A percentile compares a stretch with the other conserved stretches of the same genome.
Evolutionary conservation across 2,329 filamentous ascomycete species (phyloP).

Genomic region (Talaromyces rugulosus): DNA sequence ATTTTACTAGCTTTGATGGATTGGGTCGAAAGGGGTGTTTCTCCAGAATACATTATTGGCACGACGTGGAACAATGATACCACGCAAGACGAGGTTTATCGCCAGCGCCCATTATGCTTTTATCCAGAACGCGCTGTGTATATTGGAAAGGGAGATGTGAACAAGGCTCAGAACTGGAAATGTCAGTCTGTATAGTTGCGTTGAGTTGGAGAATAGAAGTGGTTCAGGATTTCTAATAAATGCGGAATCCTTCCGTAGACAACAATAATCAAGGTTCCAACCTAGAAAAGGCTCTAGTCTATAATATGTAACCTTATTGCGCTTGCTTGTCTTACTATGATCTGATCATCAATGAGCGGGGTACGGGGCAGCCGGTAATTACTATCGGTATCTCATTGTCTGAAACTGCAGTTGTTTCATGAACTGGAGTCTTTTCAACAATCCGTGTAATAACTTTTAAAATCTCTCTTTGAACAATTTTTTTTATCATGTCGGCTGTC

Average conservation of each 20-base stretch:
- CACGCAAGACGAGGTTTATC: not conserved
- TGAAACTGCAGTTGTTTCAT: not conserved
- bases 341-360: not conserved
- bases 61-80: constrained; percentile 15
- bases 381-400: not conserved
- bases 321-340: not conserved
- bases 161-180: constrained; percentile 2
- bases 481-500: not conserved
- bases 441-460: no score
- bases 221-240: not conserved
- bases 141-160: constrained; percentile 4
- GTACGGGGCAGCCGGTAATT: not conserved
- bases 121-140: constrained; percentile 11
- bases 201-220: not conserved
- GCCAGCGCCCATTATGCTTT: constrained; percentile 9
- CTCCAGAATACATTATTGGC: constrained; percentile 14
- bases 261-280: not conserved
- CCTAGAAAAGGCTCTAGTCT: not conserved
- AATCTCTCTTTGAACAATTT: no score
- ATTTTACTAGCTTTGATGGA: constrained; percentile 16
- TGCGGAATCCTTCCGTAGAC: not conserved
- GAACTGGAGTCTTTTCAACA: no score
- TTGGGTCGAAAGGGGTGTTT: constrained; percentile 18
- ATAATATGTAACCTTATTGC: no score
- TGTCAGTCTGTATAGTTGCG: constrained; percentile 5